Evolutionary conservation across 148 eudicot species (phyloP), one percentile per base, ranked within the genome.

Genomic region (Fagopyrum homotropicum): DNA sequence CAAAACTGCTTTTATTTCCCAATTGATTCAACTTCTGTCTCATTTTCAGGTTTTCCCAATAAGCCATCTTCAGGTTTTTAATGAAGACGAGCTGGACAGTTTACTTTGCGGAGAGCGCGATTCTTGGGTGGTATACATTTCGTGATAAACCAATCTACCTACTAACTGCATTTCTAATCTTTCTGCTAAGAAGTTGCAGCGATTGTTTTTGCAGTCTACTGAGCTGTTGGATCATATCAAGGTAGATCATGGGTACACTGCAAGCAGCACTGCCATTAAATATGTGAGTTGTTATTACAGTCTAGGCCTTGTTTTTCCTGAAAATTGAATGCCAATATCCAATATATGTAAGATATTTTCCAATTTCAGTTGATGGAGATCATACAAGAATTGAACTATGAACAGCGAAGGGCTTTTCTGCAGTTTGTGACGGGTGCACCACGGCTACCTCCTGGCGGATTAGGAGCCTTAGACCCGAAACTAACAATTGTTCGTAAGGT

Each of bases 401-500:
- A 95, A 78, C 96, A 89, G 78, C 96, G 90, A 63, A 88, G 96
- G 45, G 93, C 97, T n/a, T 95, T 95, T 79, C 92, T 97, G 81
- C 97, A 95, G 78, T 92, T 95, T 84, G 96, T 92, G 50, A 95
- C 98, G 49, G 98, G 98, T 76, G 97, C 99, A 4, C 97, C 97
- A 29, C 87, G 93, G 57, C 93, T 95, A 81, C 97, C 97, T 49
- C 91, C 98, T 9, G 98, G 99, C 80, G 99, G 97, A 77, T 79
- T 95, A 76, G 93, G 93, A 35, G 97, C 87, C 69, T 74, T 95
- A 74, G 89, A 89, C 76, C 99, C 99, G 4, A 95, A 90, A 82
- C 81, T 95, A 85, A 95, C 99, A 26, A 92, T 96, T 82, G 99
- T 96, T 79, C 86, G 98, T 73, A 92, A 95, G 99, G 99, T 90